Evolutionary conservation across 371 early-diverging fungal species (phyloP).

Genomic region (Saksenaea oblongispora): DNA sequence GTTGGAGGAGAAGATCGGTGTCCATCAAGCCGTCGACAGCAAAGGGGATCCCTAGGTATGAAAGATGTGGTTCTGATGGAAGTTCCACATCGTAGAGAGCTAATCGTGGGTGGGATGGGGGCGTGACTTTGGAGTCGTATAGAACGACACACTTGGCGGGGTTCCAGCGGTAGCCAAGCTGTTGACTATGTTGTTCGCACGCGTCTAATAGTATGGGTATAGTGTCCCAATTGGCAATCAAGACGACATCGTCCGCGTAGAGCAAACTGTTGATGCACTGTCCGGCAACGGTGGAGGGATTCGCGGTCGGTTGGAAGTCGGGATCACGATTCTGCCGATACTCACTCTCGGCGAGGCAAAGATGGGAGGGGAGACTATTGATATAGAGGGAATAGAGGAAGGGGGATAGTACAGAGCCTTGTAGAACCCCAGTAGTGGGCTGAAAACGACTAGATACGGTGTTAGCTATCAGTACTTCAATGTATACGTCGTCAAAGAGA

Average conservation of each 20-base stretch:
- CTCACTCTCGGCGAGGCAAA: neutral
- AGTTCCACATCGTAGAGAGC: constrained; percentile 4
- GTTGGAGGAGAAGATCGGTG: neutral
- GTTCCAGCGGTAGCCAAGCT: constrained; percentile 29
- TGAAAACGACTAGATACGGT: constrained; percentile 6
- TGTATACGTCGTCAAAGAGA: constrained; percentile 16
- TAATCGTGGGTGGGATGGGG: neutral
- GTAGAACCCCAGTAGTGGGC: constrained; percentile 15
- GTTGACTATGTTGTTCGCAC: constrained; percentile 10
- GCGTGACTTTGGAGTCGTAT: neutral
- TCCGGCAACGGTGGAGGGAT: neutral
- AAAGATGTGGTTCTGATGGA: constrained; percentile 1
- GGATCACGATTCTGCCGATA: neutral
- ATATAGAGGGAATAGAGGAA: constrained; percentile 27
- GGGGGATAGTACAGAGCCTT: constrained; percentile 28
- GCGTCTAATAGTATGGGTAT: constrained; percentile 1
- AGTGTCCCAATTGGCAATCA: constrained; percentile 9
- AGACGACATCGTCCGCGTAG: constrained; percentile 22
- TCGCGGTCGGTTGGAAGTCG: neutral
- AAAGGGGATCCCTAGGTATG: constrained; percentile 18
- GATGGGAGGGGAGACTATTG: constrained; percentile 13
- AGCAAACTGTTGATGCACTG: constrained; percentile 8
- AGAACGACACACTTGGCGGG: constrained; percentile 28
- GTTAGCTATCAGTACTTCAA: constrained; percentile 10
- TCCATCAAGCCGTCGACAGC: constrained; percentile 5